A percentile compares a stretch with the other conserved stretches of the same genome.
Evolutionary conservation across 2,329 filamentous ascomycete genomes (phyloP).

Genomic region (Aspergillus sclerotialis): DNA sequence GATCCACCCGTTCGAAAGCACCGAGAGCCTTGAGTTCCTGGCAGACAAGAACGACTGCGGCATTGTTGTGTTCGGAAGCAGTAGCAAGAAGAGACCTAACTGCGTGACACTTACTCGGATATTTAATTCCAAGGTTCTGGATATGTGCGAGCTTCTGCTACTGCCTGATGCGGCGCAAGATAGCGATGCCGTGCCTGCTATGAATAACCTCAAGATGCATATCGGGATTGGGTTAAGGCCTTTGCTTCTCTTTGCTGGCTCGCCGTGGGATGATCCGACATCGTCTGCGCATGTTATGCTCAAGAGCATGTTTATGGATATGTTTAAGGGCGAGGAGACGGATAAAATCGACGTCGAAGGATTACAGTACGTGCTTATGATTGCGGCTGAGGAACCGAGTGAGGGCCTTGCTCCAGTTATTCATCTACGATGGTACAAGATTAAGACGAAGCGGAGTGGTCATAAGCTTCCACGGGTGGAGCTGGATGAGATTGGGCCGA

Average conservation of each 20-base stretch:
- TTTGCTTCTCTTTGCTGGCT: conserved; percentile 84
- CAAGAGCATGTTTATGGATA: conserved; percentile 80
- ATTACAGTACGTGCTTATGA: conserved; percentile 79
- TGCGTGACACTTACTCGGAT: conserved; percentile 74
- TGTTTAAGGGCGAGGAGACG: conserved; percentile 77
- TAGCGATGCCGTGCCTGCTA: conserved; percentile 25
- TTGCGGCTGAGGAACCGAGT: conserved; percentile 63
- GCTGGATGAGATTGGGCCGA: conserved; percentile 88
- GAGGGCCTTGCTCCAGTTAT: conserved; percentile 39
- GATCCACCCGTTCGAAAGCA: conserved; percentile 89
- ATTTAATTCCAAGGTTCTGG: conserved; percentile 79
- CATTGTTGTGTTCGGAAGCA: conserved; percentile 74
- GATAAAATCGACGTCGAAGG: conserved; percentile 91
- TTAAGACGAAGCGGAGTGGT: conserved; percentile 77
- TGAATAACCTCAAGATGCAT: conserved; percentile 52
- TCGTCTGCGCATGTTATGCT: conserved; percentile 74
- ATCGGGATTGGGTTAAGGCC: conserved; percentile 76
- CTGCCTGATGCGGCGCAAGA: conserved; percentile 56
- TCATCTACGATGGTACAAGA: conserved; percentile 72
- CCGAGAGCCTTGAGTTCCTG: conserved; percentile 86
- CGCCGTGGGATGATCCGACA: conserved; percentile 76
- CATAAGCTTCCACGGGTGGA: conserved; percentile 85
- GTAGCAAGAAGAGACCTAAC: conserved; percentile 93
- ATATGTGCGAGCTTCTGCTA: conserved; percentile 89
- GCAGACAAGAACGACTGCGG: conserved; percentile 91